A percentile compares a stretch with the other conserved stretches of the same genome.
Evolutionary conservation across 805 yeast species (phyloP).

Genomic region (Kodamaea nitidulidarum): DNA sequence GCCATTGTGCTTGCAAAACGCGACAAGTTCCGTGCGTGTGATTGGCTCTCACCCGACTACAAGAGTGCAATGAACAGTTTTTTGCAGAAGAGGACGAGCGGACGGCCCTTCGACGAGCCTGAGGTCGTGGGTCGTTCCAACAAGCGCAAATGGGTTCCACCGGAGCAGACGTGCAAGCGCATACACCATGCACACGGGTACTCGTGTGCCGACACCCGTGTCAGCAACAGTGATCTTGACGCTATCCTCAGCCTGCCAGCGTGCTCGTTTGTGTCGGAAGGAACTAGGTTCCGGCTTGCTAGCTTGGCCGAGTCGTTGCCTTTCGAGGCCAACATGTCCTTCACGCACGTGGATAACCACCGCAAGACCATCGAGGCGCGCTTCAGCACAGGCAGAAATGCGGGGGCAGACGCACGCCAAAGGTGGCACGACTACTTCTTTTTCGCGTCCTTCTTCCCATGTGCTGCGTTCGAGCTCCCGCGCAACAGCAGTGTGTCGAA

Average conservation of each 20-base stretch:
- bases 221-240: conserved; percentile 11
- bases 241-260: conserved; percentile 18
- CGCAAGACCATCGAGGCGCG: conserved; percentile 17
- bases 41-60: conserved; percentile 6
- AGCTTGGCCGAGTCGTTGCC: conserved; percentile 3
- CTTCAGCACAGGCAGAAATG: conserved; percentile 11
- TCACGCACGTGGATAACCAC: conserved; percentile 20
- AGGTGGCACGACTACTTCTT: conserved; percentile 7
- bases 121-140: background rate
- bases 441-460: conserved; percentile 8
- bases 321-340: conserved; percentile 14
- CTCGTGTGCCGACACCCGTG: no score
- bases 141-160: background rate
- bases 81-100: conserved; percentile 2
- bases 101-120: no score
- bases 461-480: conserved; percentile 6
- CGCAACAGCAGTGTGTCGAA: conserved; percentile 5
- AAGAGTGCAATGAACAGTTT: conserved; percentile 7
- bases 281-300: conserved; percentile 17
- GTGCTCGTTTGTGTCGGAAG: conserved; percentile 21
- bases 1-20: conserved; percentile 4
- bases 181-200: background rate
- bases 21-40: conserved; percentile 2
- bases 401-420: background rate
- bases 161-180: background rate